Evolutionary conservation across 2,329 filamentous ascomycete species (phyloP).

Genomic region (Curvularia hawaiiensis): DNA sequence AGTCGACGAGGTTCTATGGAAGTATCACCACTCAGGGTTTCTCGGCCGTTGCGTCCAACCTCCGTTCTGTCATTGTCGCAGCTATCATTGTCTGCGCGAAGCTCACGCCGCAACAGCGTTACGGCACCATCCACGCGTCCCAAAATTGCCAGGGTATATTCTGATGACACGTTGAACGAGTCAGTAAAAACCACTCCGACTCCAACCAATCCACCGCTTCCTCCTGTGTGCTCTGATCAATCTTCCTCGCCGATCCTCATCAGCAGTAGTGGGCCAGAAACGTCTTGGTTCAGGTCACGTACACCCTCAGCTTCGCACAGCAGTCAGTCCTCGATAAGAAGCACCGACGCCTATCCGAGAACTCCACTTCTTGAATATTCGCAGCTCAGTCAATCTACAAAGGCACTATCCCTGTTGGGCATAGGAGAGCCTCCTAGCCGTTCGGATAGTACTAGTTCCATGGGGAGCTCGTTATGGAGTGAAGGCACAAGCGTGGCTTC

Average conservation of each 20-base stretch:
- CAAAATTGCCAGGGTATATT: constrained; percentile 48
- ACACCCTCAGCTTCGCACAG: constrained; percentile 22
- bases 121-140: constrained; percentile 28
- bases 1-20: constrained; percentile 41
- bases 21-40: constrained; percentile 34
- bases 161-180: constrained; percentile 45
- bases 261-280: constrained; percentile 22
- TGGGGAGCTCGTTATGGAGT: constrained; percentile 37
- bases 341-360: constrained; percentile 21
- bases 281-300: constrained; percentile 26
- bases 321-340: constrained; percentile 16
- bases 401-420: constrained; percentile 1
- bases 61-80: constrained; percentile 44
- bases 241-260: constrained; percentile 23
- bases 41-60: constrained; percentile 35
- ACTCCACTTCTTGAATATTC: constrained; percentile 32
- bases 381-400: constrained; percentile 24
- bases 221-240: constrained; percentile 14
- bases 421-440: constrained; percentile 24
- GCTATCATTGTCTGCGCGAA: constrained; percentile 36
- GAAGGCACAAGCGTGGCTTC: constrained; percentile 35
- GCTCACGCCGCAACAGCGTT: constrained; percentile 38
- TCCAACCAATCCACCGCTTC: constrained; percentile 4
- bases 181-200: constrained; percentile 16
- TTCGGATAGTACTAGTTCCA: constrained; percentile 36